Base-by-base conservation (phyloP, 2,329 filamentous ascomycete species). In the Fusarium hostae region DNA sequence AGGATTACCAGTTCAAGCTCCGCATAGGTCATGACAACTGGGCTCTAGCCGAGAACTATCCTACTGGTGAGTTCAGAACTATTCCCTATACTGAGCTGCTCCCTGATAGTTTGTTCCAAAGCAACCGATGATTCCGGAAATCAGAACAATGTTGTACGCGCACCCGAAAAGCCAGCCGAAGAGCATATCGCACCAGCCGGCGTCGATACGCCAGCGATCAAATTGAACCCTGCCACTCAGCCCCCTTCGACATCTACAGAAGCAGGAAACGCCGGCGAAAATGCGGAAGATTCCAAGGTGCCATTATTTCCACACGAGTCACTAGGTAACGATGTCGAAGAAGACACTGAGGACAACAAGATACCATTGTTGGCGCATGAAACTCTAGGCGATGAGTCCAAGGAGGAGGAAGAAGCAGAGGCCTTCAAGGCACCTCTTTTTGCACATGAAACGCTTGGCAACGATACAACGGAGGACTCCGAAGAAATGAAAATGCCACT, bases 1-100 rank as follows among this genome's bases (percentile, higher is more conserved):
- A 87, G 50, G 86, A 88, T 63, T 88, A 93, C 71, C 89, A 92
- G 75, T 95, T 94, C 85, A 94, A 94, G 80, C 92, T 94, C 73
- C 87, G 91, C 34, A 82, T 92, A 39, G 91, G 91, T 13, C 79
- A 85, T 24, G 88, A 88, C 51, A 87, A 92, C 70, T 92, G 91
- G 91, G 84, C 90, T 28, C 79, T 93, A 48, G 88, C 94, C 73
- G 89, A 93, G 63, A 83, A 83, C 47, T 84, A 86, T 59, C 86
- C 88, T 18, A 89, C 85, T 59, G 85, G 91, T 92, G 83, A 71
- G 85, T 67, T 40, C 50, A 35, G 37, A 16, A 16, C 24, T 22
- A n/a, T 34, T 41, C 20, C n/a, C 12, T 32, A 34, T 35, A 15
- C 47, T 24, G 10, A 37, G 13, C 13, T 20, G 32, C 30, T 32